Conservation (phyloP, 345 rosid genomes). For the Gossypium mustelinum region DNA sequence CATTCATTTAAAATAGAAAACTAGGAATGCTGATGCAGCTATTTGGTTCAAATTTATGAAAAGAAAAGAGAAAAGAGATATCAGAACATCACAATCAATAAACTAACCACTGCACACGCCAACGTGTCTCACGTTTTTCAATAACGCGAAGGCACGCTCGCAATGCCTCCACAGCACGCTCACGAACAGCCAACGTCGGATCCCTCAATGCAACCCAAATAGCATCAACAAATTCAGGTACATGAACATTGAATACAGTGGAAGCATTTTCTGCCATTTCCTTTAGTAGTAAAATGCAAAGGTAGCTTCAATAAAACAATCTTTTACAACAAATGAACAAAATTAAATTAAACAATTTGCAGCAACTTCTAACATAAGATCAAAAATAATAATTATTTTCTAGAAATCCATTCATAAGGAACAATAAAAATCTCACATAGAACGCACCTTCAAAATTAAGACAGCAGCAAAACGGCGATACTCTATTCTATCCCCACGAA, state of each 20-base stretch:
- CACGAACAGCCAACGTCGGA: slow-evolving; percentile 80
- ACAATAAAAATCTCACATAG: neutral
- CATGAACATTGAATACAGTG: slow-evolving; percentile 95
- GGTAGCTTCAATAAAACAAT: neutral
- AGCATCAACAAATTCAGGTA: slow-evolving; percentile 91
- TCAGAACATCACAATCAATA: slow-evolving; percentile 25
- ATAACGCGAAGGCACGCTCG: slow-evolving; percentile 99
- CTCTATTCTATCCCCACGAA: slow-evolving; percentile 81
- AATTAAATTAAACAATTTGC: neutral
- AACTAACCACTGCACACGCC: slow-evolving; percentile 99
- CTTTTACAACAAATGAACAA: neutral
- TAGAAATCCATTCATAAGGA: neutral
- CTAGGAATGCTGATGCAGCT: neutral
- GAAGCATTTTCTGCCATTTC: slow-evolving; percentile 99
- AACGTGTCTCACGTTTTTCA: slow-evolving; percentile 98
- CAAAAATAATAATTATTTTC: neutral
- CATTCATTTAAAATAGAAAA: neutral
- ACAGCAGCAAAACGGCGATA: slow-evolving; percentile 89
- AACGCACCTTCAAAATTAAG: slow-evolving; percentile 75
- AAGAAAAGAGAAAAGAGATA: neutral
- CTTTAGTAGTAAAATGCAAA: slow-evolving; percentile 34
- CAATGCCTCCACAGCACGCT: slow-evolving; percentile 94
- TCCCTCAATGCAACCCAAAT: slow-evolving; percentile 99
- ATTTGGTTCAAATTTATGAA: neutral
- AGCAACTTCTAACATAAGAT: neutral